Percentiles rank a stretch among this genome's conserved stretches.
These are phyloP conservation scores for Fusarium hostae DNA, from an alignment of 2,329 filamentous ascomycete genomes.

Conservation along the genomic window DNA sequence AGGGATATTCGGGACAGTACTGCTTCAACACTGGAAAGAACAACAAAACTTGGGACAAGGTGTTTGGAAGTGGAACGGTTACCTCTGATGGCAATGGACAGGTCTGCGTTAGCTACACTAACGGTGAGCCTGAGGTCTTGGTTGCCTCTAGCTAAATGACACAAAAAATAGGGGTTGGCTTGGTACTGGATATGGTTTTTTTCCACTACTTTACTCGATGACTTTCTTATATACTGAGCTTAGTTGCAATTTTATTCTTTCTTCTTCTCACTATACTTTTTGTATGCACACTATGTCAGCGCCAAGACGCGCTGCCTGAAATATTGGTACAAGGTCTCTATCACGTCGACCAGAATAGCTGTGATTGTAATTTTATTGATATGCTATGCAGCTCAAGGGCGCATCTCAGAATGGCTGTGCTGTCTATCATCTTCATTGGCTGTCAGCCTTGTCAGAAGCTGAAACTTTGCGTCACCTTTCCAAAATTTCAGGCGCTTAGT, in stretches of 20 bases:
- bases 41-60: conserved; percentile 34
- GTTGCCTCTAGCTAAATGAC: background rate
- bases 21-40: conserved; percentile 20
- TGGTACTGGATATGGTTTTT: background rate
- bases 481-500: no score
- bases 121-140: conserved; percentile 32
- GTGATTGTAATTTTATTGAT: no score
- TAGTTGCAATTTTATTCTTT: background rate
- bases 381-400: no score
- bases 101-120: conserved; percentile 22
- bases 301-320: no score
- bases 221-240: background rate
- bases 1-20: conserved; percentile 17
- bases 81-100: conserved; percentile 4
- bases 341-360: no score
- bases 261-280: no score
- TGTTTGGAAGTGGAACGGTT: conserved; percentile 10
- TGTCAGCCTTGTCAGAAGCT: no score
- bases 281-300: no score
- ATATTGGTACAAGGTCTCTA: no score
- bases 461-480: no score
- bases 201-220: accelerated
- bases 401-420: no score
- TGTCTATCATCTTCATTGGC: no score
- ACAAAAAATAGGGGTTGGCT: background rate